phyloP scores from a whole-genome alignment of 169 alveolate genomes.

The Fabrea salina region DNA sequence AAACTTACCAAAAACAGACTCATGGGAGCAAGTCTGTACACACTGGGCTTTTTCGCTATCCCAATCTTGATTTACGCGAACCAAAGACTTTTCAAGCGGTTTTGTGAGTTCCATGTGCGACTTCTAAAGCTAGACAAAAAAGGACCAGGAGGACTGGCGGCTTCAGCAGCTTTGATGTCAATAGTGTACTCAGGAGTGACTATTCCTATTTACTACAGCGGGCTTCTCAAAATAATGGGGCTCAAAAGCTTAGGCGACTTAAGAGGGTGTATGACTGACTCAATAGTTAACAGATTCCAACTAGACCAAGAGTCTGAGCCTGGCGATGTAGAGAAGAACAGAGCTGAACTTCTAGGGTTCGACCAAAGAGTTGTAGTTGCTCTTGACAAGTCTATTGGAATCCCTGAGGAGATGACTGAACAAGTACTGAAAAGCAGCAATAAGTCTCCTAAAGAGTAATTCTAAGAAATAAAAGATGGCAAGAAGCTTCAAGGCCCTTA shows the following conservation, averaged over 20 bases:
- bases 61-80: not conserved
- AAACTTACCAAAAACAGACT: too few relatives aligned
- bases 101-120: not conserved
- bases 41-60: not conserved
- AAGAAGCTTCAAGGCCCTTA: slow-evolving; percentile 20
- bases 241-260: not conserved
- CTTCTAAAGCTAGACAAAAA: not conserved
- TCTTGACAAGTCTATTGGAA: too few relatives aligned
- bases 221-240: not conserved
- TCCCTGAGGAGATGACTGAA: too few relatives aligned
- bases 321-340: too few relatives aligned
- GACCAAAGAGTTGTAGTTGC: too few relatives aligned
- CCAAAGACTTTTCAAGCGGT: not conserved
- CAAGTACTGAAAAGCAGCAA: too few relatives aligned
- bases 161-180: not conserved
- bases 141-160: not conserved
- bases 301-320: too few relatives aligned
- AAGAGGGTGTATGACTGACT: not conserved
- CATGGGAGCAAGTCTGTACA: too few relatives aligned
- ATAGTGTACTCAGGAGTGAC: not conserved
- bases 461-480: too few relatives aligned
- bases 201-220: not conserved
- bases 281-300: too few relatives aligned
- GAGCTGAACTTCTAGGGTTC: too few relatives aligned
- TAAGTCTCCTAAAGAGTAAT: too few relatives aligned